These are phyloP conservation scores for Actinidia polygama DNA, from an alignment of 179 eudicot species.

Conservation along the genomic window DNA sequence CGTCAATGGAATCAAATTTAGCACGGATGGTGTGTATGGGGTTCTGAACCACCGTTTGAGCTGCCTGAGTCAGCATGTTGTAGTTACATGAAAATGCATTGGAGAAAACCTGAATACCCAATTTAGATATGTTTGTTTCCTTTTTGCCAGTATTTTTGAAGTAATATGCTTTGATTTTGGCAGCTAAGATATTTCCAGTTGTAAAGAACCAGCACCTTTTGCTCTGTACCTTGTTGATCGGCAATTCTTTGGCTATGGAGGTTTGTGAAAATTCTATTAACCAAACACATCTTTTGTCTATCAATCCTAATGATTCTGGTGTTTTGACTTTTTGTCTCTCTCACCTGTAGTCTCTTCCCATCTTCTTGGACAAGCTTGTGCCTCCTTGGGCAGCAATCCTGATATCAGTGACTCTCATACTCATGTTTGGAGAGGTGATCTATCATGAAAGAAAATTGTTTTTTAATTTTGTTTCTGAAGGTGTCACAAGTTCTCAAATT, in stretches of 20 bases:
- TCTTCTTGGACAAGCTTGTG: conserved; percentile 89
- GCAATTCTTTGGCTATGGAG: conserved; percentile 98
- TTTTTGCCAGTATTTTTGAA: conserved; percentile 5
- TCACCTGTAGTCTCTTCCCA: conserved; percentile 78
- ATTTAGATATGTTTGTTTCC: neutral
- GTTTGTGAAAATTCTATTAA: conserved; percentile 38
- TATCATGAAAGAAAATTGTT: conserved; percentile 14
- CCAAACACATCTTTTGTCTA: too few species aligned
- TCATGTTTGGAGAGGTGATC: conserved; percentile 94
- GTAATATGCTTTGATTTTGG: conserved; percentile 30
- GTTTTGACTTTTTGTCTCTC: neutral
- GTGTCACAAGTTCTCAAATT: neutral
- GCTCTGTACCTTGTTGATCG: conserved; percentile 95
- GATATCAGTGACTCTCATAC: conserved; percentile 91
- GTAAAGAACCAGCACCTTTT: conserved; percentile 95
- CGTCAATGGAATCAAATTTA: neutral
- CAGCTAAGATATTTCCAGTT: conserved; percentile 95
- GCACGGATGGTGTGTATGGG: neutral
- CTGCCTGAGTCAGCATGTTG: neutral
- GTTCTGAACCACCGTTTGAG: neutral
- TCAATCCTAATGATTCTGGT: neutral
- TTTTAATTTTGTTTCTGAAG: neutral
- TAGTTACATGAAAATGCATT: neutral
- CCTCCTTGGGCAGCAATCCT: conserved; percentile 95
- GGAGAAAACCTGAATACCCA: neutral